A percentile compares a stretch with the other conserved stretches of the same genome.
phyloP scores from a whole-genome alignment of 345 rosid genomes.

The Gossypium australe region DNA sequence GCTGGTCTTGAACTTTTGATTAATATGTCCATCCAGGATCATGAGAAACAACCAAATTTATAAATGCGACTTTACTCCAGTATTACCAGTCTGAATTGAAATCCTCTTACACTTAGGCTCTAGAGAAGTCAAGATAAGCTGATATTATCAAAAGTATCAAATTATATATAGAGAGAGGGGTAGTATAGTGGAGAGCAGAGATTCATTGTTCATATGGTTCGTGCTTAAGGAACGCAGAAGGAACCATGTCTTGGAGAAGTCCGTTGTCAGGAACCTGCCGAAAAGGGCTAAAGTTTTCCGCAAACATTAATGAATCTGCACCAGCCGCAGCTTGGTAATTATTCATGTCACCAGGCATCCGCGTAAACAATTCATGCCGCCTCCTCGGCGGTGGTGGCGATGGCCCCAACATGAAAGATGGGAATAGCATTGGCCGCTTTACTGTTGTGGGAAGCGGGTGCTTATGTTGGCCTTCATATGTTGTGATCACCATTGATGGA shows the following conservation, averaged over 20 bases:
- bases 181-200: background rate
- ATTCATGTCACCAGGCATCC: constrained; percentile 21
- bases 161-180: background rate
- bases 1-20: too few species aligned
- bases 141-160: background rate
- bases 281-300: constrained; percentile 28
- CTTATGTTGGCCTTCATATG: constrained; percentile 87
- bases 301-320: constrained; percentile 17
- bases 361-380: constrained; percentile 32
- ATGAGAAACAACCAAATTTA: too few species aligned
- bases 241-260: constrained; percentile 71
- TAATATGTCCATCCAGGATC: too few species aligned
- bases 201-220: constrained; percentile 23
- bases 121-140: background rate
- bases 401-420: constrained; percentile 30
- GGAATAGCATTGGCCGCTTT: constrained; percentile 41
- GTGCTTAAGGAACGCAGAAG: constrained; percentile 56
- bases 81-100: too few species aligned
- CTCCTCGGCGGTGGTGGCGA: constrained; percentile 30
- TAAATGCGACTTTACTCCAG: too few species aligned
- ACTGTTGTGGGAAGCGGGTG: constrained; percentile 67
- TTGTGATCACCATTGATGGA: constrained; percentile 77
- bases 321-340: constrained; percentile 18
- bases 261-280: constrained; percentile 55
- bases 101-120: background rate